Evolutionary conservation across 148 eudicot genomes (phyloP), one percentile per base, ranked within the genome.

Genomic region (Cornus florida): DNA sequence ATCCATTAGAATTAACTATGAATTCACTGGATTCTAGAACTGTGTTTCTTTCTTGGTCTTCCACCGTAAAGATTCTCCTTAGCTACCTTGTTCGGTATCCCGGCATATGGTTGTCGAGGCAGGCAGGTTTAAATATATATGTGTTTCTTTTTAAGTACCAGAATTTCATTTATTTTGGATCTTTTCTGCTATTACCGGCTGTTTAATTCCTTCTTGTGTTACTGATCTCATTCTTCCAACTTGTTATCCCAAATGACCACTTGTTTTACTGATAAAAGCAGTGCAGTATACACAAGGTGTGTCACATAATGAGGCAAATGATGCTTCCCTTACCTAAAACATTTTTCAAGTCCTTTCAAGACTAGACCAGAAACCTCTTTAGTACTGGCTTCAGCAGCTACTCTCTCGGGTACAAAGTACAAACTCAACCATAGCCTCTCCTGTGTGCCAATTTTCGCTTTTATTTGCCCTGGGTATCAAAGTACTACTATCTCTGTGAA

Each of bases 231-330:
- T 6, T 50, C 17, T 59, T 60, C 68, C 50, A 38, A 74, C 19
- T 75, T 48, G 6, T 75, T 74, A n/a, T 35, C 43, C 77, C 48
- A 59, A n/a, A 43, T 73, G 67, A 24, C 46, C 60, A 9, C 48
- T 59, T 57, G 28, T 74, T 12, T 53, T 16, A 53, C 59, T 12
- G 19, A 53, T 53, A 11, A 48, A 48, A 12, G 59, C 59, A 10
- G 11, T 11, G 17, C 59, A 53, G 59, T 12, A 53, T 11, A 53
- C 59, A 53, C 59, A 13, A 53, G 59, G 12, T 11, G 12, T 53
- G 59, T 53, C 16, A 53, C 19, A 12, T 53, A 12, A 53, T 53
- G 59, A 53, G 17, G 59, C 12, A 68, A 68, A 32, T 32, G 41
- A 0, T 11, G 20, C 20, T 28, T n/a, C 70, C 41, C n/a, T n/a